Conservation (phyloP, 805 yeast species). For the Candida glaebosa region DNA sequence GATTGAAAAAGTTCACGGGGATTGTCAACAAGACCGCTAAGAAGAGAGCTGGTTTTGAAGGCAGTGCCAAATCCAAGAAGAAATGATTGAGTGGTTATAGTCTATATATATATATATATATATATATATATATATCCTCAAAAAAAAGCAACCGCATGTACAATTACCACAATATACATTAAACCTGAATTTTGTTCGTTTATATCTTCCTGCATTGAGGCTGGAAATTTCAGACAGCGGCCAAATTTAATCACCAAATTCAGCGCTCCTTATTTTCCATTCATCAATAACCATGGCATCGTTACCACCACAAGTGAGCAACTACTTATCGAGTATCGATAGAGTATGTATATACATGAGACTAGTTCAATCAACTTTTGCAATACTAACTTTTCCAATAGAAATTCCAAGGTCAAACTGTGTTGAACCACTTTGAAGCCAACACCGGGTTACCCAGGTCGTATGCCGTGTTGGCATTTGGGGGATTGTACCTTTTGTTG, state of each 20-base stretch:
- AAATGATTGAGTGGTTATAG: constrained; percentile 12
- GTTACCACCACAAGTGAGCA: constrained; percentile 43
- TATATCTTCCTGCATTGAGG: background rate
- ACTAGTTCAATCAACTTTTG: no score
- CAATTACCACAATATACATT: background rate
- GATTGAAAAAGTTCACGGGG: constrained; percentile 64
- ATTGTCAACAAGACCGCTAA: constrained; percentile 41
- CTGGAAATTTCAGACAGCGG: background rate
- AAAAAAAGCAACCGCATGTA: background rate
- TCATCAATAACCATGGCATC: constrained; percentile 38
- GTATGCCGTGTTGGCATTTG: constrained; percentile 70
- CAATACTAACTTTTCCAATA: constrained; percentile 2
- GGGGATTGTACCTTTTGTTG: constrained; percentile 64
- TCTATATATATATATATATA: background rate
- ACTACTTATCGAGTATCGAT: constrained; percentile 46
- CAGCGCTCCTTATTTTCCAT: no score
- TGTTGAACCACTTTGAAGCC: constrained; percentile 36
- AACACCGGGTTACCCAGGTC: constrained; percentile 73
- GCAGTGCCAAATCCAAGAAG: constrained; percentile 48
- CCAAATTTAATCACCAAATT: no score
- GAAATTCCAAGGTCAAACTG: constrained; percentile 16
- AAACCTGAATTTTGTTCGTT: background rate
- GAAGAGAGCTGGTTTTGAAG: constrained; percentile 90
- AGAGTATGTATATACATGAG: constrained; percentile 33
- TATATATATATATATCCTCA: no score